Percentiles rank a stretch among this genome's conserved stretches.
These are phyloP conservation scores for Calocybe cyanea DNA, from an alignment of 768 basidiomycete genomes.

Conservation along the genomic window DNA sequence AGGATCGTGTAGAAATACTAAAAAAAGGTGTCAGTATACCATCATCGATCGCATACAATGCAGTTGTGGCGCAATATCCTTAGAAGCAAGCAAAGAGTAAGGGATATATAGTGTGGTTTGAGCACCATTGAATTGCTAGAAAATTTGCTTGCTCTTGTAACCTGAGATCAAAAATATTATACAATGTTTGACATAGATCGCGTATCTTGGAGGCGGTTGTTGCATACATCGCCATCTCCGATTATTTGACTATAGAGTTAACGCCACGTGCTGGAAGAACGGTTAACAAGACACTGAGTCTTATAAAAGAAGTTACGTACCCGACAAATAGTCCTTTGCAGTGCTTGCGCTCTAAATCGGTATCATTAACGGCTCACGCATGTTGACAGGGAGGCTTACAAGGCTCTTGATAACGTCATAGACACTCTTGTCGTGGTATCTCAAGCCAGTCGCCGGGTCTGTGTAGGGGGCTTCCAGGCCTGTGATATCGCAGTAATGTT, in stretches of 20 bases:
- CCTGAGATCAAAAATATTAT: too few relatives aligned
- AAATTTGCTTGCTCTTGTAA: too few relatives aligned
- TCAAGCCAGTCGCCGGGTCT: slow-evolving; percentile 73
- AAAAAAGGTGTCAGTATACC: too few relatives aligned
- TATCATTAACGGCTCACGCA: not conserved
- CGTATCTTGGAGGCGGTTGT: too few relatives aligned
- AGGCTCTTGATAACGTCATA: slow-evolving; percentile 77
- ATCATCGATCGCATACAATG: too few relatives aligned
- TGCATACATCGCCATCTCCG: too few relatives aligned
- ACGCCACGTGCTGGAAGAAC: slow-evolving; percentile 33
- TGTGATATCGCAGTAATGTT: slow-evolving; percentile 83
- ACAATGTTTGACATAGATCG: too few relatives aligned
- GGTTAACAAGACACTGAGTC: not conserved
- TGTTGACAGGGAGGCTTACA: slow-evolving; percentile 32
- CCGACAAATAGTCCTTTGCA: slow-evolving; percentile 75
- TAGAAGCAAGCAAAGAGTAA: too few relatives aligned
- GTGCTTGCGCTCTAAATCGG: slow-evolving; percentile 55
- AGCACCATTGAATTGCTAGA: too few relatives aligned
- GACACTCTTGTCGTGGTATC: slow-evolving; percentile 85
- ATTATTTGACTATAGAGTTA: slow-evolving; percentile 43
- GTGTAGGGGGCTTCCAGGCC: slow-evolving; percentile 85
- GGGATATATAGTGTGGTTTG: too few relatives aligned
- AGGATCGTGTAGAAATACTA: too few relatives aligned
- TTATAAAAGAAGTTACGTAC: slow-evolving; percentile 26
- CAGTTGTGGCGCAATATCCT: too few relatives aligned